Percentiles rank a stretch among this genome's conserved stretches.
Conservation (phyloP, 1,284 basidiomycete species). For the Pseudozyma flocculosa region DNA sequence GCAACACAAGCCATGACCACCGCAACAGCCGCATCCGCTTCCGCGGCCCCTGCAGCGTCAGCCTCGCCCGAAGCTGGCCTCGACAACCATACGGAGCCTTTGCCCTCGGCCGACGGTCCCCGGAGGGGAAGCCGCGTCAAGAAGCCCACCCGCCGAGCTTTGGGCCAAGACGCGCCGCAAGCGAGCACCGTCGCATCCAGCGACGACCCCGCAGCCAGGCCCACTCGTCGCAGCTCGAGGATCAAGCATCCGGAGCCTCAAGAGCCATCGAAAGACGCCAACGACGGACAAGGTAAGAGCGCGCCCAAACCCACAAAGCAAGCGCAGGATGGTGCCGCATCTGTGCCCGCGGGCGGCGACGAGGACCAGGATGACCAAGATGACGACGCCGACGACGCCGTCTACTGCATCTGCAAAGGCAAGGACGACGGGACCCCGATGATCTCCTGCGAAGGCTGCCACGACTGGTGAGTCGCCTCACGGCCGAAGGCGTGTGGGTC, state of each 20-base stretch:
- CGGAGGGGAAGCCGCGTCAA: not conserved
- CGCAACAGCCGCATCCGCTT: too few relatives aligned
- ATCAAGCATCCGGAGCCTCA: not conserved
- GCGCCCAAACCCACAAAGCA: not conserved
- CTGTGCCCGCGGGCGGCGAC: too few relatives aligned
- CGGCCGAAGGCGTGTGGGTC: too few relatives aligned
- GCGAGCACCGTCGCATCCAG: not conserved
- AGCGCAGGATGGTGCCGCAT: too few relatives aligned
- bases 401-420: conserved; percentile 51
- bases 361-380: conserved; percentile 13
- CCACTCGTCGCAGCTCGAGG: not conserved
- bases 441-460: conserved; percentile 51
- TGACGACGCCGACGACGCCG: conserved; percentile 22
- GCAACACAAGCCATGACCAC: too few relatives aligned
- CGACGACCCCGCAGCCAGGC: not conserved
- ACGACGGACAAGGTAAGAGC: not conserved
- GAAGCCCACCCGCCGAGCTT: not conserved
- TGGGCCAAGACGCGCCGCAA: not conserved
- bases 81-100: too few relatives aligned
- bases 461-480: conserved; percentile 52
- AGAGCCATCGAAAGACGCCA: too few relatives aligned
- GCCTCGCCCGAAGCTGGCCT: too few relatives aligned
- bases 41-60: too few relatives aligned
- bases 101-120: too few relatives aligned
- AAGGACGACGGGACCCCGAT: conserved; percentile 53